Conservation (phyloP, 2,329 filamentous ascomycete species). For the Fusarium sp. region DNA sequence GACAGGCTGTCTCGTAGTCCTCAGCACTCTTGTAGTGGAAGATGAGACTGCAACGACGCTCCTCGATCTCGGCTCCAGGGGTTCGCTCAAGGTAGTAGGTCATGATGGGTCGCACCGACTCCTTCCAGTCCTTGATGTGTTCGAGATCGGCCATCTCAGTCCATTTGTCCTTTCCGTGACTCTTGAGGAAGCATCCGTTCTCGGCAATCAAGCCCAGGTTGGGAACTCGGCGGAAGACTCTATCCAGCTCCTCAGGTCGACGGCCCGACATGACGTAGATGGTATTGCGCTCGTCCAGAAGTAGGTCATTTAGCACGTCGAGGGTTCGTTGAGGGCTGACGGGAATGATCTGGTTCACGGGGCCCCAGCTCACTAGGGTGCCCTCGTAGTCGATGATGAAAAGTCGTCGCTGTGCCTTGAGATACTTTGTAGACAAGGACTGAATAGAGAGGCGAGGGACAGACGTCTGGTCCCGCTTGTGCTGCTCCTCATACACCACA, state of each 20-base stretch:
- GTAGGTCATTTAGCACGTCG: constrained; percentile 82
- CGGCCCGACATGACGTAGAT: constrained; percentile 96
- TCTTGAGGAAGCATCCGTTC: constrained; percentile 90
- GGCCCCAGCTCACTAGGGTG: constrained; percentile 88
- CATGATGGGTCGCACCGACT: constrained; percentile 83
- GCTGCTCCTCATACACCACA: constrained; percentile 84
- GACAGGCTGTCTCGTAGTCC: constrained; percentile 77
- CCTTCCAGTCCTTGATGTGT: constrained; percentile 82
- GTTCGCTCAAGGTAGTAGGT: constrained; percentile 91
- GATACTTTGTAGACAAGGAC: constrained; percentile 73
- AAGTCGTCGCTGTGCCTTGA: constrained; percentile 72
- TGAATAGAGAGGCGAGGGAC: constrained; percentile 84
- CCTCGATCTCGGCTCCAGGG: constrained; percentile 87
- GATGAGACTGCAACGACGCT: constrained; percentile 89
- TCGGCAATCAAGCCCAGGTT: constrained; percentile 91
- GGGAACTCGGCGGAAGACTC: constrained; percentile 84
- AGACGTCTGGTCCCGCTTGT: constrained; percentile 83
- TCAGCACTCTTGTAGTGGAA: constrained; percentile 90
- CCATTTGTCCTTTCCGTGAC: constrained; percentile 77
- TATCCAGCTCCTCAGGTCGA: constrained; percentile 87
- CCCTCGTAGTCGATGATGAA: constrained; percentile 96
- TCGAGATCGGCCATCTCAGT: constrained; percentile 78
- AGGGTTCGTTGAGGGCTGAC: constrained; percentile 86
- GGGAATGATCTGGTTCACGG: constrained; percentile 84
- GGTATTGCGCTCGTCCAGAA: constrained; percentile 82